phyloP scores from a whole-genome alignment of 352 stramenopile species.

The Peronospora destructor region DNA sequence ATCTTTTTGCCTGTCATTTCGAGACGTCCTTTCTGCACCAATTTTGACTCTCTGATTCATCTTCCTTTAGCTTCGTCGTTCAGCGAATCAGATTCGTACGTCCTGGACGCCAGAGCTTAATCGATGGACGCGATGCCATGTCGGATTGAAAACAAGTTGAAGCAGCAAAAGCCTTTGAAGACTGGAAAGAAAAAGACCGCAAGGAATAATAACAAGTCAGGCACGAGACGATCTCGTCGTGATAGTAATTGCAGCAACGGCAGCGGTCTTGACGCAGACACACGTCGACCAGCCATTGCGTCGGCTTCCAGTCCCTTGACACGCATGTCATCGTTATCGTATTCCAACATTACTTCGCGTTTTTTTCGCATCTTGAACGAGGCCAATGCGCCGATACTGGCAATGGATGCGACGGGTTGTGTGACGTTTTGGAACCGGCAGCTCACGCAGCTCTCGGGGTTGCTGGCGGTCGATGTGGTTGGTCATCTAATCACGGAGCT shows the following conservation, averaged over 20 bases:
- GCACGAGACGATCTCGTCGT: slow-evolving; percentile 16
- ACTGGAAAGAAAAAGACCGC: background rate
- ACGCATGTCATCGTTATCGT: background rate
- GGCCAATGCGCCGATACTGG: slow-evolving; percentile 46
- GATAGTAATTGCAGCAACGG: slow-evolving; percentile 21
- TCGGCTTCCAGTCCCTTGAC: slow-evolving; percentile 2
- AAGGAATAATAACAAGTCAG: background rate
- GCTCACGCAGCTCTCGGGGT: slow-evolving; percentile 37
- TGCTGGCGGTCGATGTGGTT: slow-evolving; percentile 24
- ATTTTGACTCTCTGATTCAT: background rate
- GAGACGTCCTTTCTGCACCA: background rate
- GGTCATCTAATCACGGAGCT: slow-evolving; percentile 35
- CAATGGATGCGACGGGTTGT: slow-evolving; percentile 30
- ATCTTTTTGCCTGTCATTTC: background rate
- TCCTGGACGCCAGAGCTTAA: background rate
- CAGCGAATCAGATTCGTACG: background rate
- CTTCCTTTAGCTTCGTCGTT: no score
- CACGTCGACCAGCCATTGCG: slow-evolving; percentile 11
- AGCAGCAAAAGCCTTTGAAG: background rate
- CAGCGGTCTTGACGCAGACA: slow-evolving; percentile 6
- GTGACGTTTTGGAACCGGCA: slow-evolving; percentile 70
- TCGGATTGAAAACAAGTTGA: background rate
- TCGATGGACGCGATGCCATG: background rate
- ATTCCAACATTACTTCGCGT: slow-evolving; percentile 7
- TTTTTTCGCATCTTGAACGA: slow-evolving; percentile 46